Percentiles rank a stretch among this genome's conserved stretches.
phyloP scores from a whole-genome alignment of 805 yeast species.

The Candida maesae region DNA sequence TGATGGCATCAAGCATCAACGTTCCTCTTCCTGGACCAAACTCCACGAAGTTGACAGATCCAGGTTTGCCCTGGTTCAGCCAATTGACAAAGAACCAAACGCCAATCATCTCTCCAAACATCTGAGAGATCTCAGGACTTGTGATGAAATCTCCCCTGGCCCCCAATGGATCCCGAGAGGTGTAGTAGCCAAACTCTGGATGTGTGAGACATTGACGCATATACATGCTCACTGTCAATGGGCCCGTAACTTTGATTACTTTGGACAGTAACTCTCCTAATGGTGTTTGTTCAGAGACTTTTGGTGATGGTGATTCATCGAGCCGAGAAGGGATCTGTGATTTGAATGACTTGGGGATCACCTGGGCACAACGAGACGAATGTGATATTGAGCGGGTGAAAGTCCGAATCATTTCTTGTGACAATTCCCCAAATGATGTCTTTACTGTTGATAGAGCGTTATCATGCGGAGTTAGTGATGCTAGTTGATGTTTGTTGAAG shows the following conservation, averaged over 20 bases:
- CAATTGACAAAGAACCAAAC: slow-evolving; percentile 63
- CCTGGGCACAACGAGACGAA: neutral
- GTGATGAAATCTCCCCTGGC: slow-evolving; percentile 73
- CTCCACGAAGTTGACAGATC: slow-evolving; percentile 55
- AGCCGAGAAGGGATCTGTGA: slow-evolving; percentile 3
- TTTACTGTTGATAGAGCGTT: too few species aligned
- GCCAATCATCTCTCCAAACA: slow-evolving; percentile 84
- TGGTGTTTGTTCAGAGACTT: slow-evolving; percentile 4
- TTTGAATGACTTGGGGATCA: slow-evolving; percentile 1
- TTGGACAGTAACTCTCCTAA: slow-evolving; percentile 26
- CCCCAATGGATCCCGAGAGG: slow-evolving; percentile 72
- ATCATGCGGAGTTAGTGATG: too few species aligned
- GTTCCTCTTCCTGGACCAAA: slow-evolving; percentile 89
- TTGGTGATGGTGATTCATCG: neutral
- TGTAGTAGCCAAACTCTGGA: slow-evolving; percentile 75
- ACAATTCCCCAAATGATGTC: too few species aligned
- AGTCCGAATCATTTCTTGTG: neutral
- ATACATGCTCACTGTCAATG: slow-evolving; percentile 65
- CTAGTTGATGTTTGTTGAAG: too few species aligned
- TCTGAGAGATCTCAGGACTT: slow-evolving; percentile 82
- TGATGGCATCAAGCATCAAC: slow-evolving; percentile 60
- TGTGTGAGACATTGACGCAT: slow-evolving; percentile 81
- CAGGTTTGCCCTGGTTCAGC: slow-evolving; percentile 51
- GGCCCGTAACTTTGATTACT: slow-evolving; percentile 56
- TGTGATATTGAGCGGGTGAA: neutral